Base-by-base conservation (phyloP, 2,329 filamentous ascomycete species). In the Phaeosphaeriaceae sp. region DNA sequence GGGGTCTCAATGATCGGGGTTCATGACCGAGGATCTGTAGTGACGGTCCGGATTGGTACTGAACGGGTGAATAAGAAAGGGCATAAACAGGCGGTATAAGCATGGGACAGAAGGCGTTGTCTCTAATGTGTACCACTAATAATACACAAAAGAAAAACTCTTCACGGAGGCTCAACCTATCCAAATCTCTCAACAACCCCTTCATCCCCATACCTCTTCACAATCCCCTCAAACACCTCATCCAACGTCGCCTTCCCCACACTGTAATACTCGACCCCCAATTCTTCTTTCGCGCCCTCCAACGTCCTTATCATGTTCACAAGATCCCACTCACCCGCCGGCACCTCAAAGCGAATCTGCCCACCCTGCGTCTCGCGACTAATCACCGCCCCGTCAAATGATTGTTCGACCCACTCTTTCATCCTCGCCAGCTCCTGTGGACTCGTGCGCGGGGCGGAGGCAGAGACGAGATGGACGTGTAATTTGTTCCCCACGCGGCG, bases 181-280 rank as follows among this genome's bases (percentile, higher is more conserved):
- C 44, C n/a, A 19, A 52, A 56, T 35, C 53, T 24, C 22, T 54
- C 52, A 44, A 54, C 49, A 32, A 55, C 44, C 15, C 54, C 59
- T 24, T 55, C 59, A 51, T 58, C 58, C 28, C 64, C 56, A 55
- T 64, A 59, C 48, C 58, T 49, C 44, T 58, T 58, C 0, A 97
- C 92, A 73, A 97, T 94, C 49, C 85, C 87, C 77, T 97, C 79
- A 77, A 97, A 97, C 0, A 97, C 92, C 78, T 97, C 91, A 73
- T 97, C 93, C 52, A 97, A 78, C 19, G 91, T 95, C 24, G 92
- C 94, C 42, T 92, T 91, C 56, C 88, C 91, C 65, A 96, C 91
- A 55, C 90, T 92, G 78, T 94, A 97, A 77, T 94, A 91, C 71
- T 91, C 89, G 30, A 97, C 85, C 0, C 91, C 91, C 30, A 96